Evolutionary conservation across 441 rosid species (phyloP), one percentile per base, ranked within the genome.

Genomic region (Mallotus japonicus): DNA sequence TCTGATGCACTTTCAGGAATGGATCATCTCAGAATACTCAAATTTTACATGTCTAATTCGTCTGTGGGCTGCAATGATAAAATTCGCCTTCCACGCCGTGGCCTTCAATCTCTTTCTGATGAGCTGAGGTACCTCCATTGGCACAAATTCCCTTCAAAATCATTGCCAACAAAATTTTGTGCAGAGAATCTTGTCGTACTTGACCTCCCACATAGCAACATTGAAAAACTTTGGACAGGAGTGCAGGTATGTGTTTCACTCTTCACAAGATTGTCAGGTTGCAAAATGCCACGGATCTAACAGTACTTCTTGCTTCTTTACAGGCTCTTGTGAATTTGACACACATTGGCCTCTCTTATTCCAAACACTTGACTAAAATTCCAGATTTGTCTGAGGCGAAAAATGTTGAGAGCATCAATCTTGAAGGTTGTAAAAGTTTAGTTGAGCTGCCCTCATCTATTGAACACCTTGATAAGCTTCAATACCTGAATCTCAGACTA

Each of bases 321-420:
- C 61, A 69, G 72, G 19, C 55, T 53, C 53, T 72, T 54, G 6
- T 16, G 69, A 63, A 63, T n/a, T 40, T 62, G 0, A 54, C 42
- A 50, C 15, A 14, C 6, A 51, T 62, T 50, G 51, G 22, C 22
- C 60, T 71, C 46, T 17, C 13, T 5, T 16, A 14, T 6, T 62
- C 69, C 44, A 5, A 55, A 19, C 11, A 56, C 22, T 20, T 72
- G 49, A 55, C 51, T 12, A 40, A 65, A 50, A 46, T 78, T 37
- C 77, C 82, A 3, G 73, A 83, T 68, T 75, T 83, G 37, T 78
- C 77, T 40, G 44, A 61, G 22, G 82, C 82, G 15, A 68, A 62
- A 47, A 76, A 76, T 10, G 64, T 80, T 22, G 76, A 76, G 60
- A 67, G 53, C 5, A n/a, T 83, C 8, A 64, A 73, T 67, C 72